Evolutionary conservation across 352 stramenopile species (phyloP).

Genomic region (Aphanomyces cochlioides): DNA sequence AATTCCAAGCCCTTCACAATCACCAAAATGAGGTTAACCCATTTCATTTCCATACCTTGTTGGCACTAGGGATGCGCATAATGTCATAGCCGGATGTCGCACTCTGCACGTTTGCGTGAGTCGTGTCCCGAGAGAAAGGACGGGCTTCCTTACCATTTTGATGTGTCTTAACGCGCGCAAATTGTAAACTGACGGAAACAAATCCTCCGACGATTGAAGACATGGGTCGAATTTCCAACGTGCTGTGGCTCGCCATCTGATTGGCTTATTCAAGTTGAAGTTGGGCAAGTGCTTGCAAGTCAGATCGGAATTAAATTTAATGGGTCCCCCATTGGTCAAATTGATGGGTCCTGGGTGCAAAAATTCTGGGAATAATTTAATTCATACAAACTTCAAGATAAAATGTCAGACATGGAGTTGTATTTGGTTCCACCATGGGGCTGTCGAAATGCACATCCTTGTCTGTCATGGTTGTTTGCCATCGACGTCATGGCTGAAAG

Average conservation of each 20-base stretch:
- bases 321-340: too few relatives aligned
- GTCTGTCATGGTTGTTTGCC: not conserved
- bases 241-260: not conserved
- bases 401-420: too few relatives aligned
- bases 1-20: slow-evolving; percentile 80
- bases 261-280: slow-evolving; percentile 9
- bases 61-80: slow-evolving; percentile 83
- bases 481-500: not conserved
- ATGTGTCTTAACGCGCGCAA: not conserved
- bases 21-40: not conserved
- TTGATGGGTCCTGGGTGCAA: too few relatives aligned
- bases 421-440: too few relatives aligned
- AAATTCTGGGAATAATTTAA: too few relatives aligned
- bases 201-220: not conserved
- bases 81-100: slow-evolving; percentile 49
- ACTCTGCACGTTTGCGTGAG: not conserved
- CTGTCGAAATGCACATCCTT: too few relatives aligned
- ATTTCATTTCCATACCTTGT: slow-evolving; percentile 62
- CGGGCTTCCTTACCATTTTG: not conserved
- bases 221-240: not conserved
- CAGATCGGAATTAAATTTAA: too few relatives aligned
- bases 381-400: too few relatives aligned
- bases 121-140: too few relatives aligned
- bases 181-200: slow-evolving; percentile 17
- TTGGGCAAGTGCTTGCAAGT: too few relatives aligned